Conservation (phyloP, 768 basidiomycete genomes). For the Hygrophorus russula region DNA sequence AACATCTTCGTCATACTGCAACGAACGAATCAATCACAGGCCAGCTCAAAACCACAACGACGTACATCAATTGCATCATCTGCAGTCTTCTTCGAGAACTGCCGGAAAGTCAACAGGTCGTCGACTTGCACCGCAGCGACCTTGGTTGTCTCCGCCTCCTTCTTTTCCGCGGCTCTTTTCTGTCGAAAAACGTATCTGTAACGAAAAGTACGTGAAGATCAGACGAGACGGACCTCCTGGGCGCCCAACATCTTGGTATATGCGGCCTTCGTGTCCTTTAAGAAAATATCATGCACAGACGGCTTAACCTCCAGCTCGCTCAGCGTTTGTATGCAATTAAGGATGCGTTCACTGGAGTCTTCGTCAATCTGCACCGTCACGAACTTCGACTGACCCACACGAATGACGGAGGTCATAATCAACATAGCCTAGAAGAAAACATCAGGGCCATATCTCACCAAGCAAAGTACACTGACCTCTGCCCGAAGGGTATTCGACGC, state of each 20-base stretch:
- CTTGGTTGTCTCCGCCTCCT: slow-evolving; percentile 64
- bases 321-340: slow-evolving; percentile 91
- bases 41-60: slow-evolving; percentile 2
- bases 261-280: slow-evolving; percentile 82
- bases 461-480: slow-evolving; percentile 40
- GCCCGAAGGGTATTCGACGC: slow-evolving; percentile 68
- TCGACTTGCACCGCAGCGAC: slow-evolving; percentile 79
- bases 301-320: slow-evolving; percentile 58
- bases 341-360: slow-evolving; percentile 91
- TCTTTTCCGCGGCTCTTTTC: slow-evolving; percentile 90
- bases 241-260: slow-evolving; percentile 93
- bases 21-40: slow-evolving; percentile 2
- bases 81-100: slow-evolving; percentile 86
- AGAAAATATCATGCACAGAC: slow-evolving; percentile 58
- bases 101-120: slow-evolving; percentile 84
- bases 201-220: neutral
- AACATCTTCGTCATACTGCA: slow-evolving; percentile 80
- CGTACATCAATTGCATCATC: slow-evolving; percentile 69
- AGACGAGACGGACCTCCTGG: slow-evolving; percentile 57
- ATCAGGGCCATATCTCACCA: neutral
- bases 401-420: slow-evolving; percentile 95
- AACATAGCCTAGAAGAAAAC: slow-evolving; percentile 64
- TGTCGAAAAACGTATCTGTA: slow-evolving; percentile 15
- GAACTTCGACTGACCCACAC: slow-evolving; percentile 95
- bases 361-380: slow-evolving; percentile 94